Conservation (phyloP, 495 filamentous ascomycete species). For the Aspergillus ellipticus region DNA sequence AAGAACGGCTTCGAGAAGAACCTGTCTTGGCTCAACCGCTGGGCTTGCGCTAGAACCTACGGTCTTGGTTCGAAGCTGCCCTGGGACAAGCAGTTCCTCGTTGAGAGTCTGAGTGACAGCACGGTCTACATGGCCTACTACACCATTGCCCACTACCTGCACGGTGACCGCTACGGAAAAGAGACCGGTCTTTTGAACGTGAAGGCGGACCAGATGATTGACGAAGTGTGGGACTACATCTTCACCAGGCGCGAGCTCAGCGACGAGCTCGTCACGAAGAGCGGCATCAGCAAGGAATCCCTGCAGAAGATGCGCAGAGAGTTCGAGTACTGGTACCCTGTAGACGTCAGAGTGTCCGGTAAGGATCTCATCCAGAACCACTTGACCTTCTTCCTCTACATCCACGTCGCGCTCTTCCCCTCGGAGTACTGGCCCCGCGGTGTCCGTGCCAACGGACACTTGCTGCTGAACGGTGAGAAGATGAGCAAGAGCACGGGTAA, state of each 20-base stretch:
- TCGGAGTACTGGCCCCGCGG: slow-evolving; percentile 80
- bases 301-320: slow-evolving; percentile 78
- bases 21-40: slow-evolving; percentile 87
- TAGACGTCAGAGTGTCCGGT: slow-evolving; percentile 79
- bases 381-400: slow-evolving; percentile 95
- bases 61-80: slow-evolving; percentile 91
- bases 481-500: slow-evolving; percentile 96
- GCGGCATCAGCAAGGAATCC: slow-evolving; percentile 64
- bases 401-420: slow-evolving; percentile 86
- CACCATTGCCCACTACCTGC: slow-evolving; percentile 84
- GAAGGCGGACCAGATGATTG: slow-evolving; percentile 82
- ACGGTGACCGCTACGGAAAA: slow-evolving; percentile 76
- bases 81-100: slow-evolving; percentile 88
- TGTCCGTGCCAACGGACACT: slow-evolving; percentile 84
- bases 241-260: slow-evolving; percentile 66
- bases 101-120: slow-evolving; percentile 87
- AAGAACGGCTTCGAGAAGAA: slow-evolving; percentile 81
- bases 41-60: slow-evolving; percentile 90
- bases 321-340: slow-evolving; percentile 95
- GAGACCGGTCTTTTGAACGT: slow-evolving; percentile 63
- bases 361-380: slow-evolving; percentile 89
- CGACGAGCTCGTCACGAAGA: slow-evolving; percentile 58
- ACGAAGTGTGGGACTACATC: slow-evolving; percentile 95
- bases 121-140: slow-evolving; percentile 98
- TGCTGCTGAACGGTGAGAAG: slow-evolving; percentile 92